A percentile compares a stretch with the other conserved stretches of the same genome.
phyloP scores from a whole-genome alignment of 371 early-diverging fungal genomes.

The Choanephora cucurbitarum region DNA sequence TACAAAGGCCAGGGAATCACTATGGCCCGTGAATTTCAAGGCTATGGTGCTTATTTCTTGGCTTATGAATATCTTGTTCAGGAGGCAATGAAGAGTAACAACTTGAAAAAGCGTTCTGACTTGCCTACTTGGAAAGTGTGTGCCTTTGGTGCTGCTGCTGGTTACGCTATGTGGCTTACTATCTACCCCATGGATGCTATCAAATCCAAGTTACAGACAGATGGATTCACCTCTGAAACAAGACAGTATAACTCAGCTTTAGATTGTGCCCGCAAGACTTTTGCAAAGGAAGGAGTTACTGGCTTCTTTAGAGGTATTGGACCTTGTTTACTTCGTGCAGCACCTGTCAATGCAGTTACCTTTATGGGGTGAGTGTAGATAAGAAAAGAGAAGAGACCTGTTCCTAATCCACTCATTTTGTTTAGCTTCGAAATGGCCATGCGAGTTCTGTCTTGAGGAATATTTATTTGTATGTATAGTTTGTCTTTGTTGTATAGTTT shows the following conservation, averaged over 20 bases:
- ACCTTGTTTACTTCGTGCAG: constrained; percentile 86
- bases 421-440: constrained; percentile 48
- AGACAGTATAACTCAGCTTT: constrained; percentile 62
- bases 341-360: constrained; percentile 86
- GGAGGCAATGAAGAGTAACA: constrained; percentile 58
- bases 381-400: background rate
- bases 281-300: constrained; percentile 65
- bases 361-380: constrained; percentile 59
- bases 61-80: constrained; percentile 80
- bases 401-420: background rate
- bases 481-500: background rate
- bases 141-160: constrained; percentile 73
- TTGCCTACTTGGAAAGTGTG: constrained; percentile 68
- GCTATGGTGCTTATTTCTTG: constrained; percentile 81
- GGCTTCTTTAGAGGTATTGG: constrained; percentile 87
- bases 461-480: background rate
- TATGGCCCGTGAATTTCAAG: constrained; percentile 77
- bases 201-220: constrained; percentile 82
- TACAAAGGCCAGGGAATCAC: constrained; percentile 86
- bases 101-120: constrained; percentile 52
- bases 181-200: constrained; percentile 80
- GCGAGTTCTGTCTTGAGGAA: constrained; percentile 25
- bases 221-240: constrained; percentile 59
- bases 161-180: constrained; percentile 81
- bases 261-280: constrained; percentile 69